Conservation (phyloP, 2,329 filamentous ascomycete genomes). For the Phaeosphaeria sp. region DNA sequence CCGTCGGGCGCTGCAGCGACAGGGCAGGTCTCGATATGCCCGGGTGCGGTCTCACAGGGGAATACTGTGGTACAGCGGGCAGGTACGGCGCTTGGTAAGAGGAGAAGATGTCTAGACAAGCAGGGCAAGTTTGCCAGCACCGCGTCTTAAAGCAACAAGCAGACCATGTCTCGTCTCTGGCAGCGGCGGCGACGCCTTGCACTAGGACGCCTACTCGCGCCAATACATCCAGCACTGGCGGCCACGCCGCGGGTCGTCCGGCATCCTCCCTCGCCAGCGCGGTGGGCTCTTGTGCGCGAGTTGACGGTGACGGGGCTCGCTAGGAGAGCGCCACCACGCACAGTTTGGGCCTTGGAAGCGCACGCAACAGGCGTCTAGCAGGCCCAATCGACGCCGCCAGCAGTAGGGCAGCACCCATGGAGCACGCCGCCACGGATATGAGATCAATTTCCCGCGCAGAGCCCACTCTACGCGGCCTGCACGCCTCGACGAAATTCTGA, state of each 20-base stretch:
- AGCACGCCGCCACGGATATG: constrained; percentile 2
- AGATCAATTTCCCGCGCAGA: constrained; percentile 3
- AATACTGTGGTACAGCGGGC: not conserved
- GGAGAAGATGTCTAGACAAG: not conserved
- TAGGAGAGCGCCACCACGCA: constrained; percentile 15
- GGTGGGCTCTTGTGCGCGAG: constrained; percentile 5
- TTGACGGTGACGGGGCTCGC: not conserved
- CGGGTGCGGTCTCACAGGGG: not conserved
- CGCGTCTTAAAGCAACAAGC: constrained; percentile 3
- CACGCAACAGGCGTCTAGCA: constrained; percentile 5
- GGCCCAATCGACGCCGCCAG: constrained; percentile 6
- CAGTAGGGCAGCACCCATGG: constrained; percentile 19
- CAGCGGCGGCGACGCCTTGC: not conserved
- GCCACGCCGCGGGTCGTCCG: constrained; percentile 20
- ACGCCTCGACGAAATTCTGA: constrained; percentile 4
- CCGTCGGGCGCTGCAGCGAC: not conserved
- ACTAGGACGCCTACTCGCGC: constrained; percentile 1
- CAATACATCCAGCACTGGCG: constrained; percentile 19
- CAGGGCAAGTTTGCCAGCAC: not conserved
- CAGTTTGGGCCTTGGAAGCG: constrained; percentile 16
- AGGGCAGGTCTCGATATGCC: constrained; percentile 1
- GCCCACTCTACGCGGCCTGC: constrained; percentile 5
- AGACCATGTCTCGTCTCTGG: not conserved
- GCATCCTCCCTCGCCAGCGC: constrained; percentile 14
- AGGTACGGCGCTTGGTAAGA: not conserved